Percentiles rank a stretch among this genome's conserved stretches.
These are phyloP conservation scores for Ogataea zsoltii DNA, from an alignment of 805 yeast species.

Conservation along the genomic window DNA sequence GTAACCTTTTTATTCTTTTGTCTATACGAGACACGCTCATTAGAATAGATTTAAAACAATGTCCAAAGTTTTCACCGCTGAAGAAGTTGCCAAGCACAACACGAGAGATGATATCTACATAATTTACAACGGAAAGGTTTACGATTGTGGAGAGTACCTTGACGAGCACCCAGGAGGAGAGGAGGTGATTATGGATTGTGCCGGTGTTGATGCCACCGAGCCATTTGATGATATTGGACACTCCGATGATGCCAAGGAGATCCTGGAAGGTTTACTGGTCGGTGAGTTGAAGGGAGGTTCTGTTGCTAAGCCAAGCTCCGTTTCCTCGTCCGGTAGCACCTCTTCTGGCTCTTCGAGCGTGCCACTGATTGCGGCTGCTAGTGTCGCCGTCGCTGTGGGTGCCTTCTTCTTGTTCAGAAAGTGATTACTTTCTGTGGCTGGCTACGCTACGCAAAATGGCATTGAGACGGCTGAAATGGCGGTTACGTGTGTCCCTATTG, in stretches of 20 bases:
- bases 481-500: not conserved
- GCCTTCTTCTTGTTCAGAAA: conserved; percentile 39
- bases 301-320: conserved; percentile 43
- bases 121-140: conserved; percentile 77
- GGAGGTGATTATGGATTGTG: conserved; percentile 74
- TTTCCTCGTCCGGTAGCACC: conserved; percentile 18
- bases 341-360: conserved; percentile 16
- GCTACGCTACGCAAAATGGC: too few relatives aligned
- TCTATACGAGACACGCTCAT: not conserved
- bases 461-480: too few relatives aligned
- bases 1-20: not conserved
- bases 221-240: conserved; percentile 91
- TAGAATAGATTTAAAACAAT: conserved; percentile 25
- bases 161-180: conserved; percentile 77
- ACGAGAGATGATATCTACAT: conserved; percentile 83
- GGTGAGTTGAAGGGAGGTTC: conserved; percentile 76
- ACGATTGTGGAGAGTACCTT: conserved; percentile 69
- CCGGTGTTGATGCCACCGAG: conserved; percentile 74
- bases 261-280: conserved; percentile 63
- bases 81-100: conserved; percentile 72
- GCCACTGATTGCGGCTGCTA: conserved; percentile 35
- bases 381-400: conserved; percentile 42
- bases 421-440: not conserved
- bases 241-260: conserved; percentile 90
- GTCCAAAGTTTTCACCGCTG: conserved; percentile 58